Percentiles rank a stretch among this genome's conserved stretches.
Conservation (phyloP, 495 filamentous ascomycete species). For the Trichoderma gamsii region DNA sequence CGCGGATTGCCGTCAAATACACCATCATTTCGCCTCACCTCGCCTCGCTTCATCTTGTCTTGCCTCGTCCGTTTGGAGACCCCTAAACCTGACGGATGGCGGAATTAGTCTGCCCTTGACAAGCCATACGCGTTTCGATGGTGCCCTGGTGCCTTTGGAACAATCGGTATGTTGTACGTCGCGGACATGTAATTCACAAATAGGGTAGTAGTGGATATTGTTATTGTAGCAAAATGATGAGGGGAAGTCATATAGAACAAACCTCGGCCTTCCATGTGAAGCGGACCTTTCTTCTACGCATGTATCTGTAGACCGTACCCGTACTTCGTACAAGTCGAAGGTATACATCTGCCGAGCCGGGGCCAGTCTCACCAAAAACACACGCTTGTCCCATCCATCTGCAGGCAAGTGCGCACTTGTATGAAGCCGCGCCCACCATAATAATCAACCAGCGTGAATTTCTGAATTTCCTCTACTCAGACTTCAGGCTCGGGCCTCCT, state of each 20-base stretch:
- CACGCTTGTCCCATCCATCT: neutral
- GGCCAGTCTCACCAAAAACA: neutral
- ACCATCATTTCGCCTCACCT: too few species aligned
- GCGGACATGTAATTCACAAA: neutral
- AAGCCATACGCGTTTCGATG: neutral
- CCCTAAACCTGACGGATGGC: neutral
- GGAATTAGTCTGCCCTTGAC: neutral
- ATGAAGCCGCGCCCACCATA: neutral
- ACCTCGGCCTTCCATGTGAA: neutral
- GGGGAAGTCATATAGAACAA: neutral
- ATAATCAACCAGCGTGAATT: neutral
- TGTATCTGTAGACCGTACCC: neutral
- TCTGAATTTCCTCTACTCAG: neutral
- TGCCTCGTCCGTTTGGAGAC: too few species aligned
- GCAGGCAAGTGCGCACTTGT: neutral
- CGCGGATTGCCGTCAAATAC: too few species aligned
- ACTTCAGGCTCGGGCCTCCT: neutral
- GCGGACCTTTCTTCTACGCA: constrained; percentile 1
- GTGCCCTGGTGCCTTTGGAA: neutral
- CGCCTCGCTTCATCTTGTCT: too few species aligned
- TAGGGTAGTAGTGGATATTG: neutral
- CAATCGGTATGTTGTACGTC: neutral
- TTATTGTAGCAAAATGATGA: neutral
- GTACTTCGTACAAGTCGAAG: neutral
- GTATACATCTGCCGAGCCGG: neutral